These are phyloP conservation scores for Astragalus glycyphyllos DNA, from an alignment of 306 rosid species.

Conservation along the genomic window DNA sequence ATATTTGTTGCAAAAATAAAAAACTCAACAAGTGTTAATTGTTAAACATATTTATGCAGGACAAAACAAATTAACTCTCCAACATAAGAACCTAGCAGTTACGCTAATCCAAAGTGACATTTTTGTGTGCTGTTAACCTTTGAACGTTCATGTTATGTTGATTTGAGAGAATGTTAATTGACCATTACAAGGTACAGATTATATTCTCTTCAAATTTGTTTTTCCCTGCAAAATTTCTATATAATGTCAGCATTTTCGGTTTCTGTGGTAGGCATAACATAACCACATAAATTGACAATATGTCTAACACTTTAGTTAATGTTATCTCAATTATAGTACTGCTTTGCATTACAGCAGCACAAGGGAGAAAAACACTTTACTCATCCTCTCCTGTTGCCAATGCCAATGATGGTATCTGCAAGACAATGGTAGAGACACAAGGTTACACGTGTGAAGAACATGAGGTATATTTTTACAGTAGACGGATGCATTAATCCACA, in stretches of 20 bases:
- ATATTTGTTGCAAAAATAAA: no score
- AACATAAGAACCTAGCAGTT: no score
- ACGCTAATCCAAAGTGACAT: no score
- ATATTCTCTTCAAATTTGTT: neutral
- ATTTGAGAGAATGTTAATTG: no score
- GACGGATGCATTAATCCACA: no score
- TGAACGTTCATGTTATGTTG: no score
- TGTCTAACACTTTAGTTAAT: constrained; percentile 28
- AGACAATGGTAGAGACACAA: constrained; percentile 60
- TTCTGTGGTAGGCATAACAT: neutral
- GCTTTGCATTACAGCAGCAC: constrained; percentile 22
- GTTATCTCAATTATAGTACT: constrained; percentile 29
- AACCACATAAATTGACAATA: neutral
- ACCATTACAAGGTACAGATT: no score
- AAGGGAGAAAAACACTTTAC: constrained; percentile 41
- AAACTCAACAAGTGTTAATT: no score
- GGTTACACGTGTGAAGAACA: constrained; percentile 78
- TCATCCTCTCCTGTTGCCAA: neutral
- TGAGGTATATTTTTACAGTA: constrained; percentile 35
- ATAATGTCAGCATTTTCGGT: neutral
- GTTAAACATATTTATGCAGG: no score
- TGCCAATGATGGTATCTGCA: constrained; percentile 59
- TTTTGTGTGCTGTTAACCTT: no score
- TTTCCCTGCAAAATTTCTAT: neutral
- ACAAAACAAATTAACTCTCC: no score